Conservation (phyloP, 2,329 filamentous ascomycete species). For the Hypoxylon sp. region DNA sequence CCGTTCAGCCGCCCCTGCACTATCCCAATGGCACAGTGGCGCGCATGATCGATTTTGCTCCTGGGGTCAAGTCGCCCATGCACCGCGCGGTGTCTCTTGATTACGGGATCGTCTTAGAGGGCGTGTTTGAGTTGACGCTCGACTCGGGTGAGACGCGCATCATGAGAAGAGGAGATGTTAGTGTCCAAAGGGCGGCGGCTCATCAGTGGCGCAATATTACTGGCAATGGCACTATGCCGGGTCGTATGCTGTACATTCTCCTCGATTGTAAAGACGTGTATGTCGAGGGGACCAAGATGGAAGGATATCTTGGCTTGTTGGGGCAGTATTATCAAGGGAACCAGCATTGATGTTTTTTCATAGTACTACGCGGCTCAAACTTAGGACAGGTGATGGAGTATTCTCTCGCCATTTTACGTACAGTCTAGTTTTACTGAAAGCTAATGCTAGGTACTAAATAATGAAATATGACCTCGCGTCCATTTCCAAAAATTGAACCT, state of each 20-base stretch:
- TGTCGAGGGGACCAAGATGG: conserved; percentile 26
- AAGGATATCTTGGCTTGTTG: conserved; percentile 18
- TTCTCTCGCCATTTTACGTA: no score
- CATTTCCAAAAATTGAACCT: no score
- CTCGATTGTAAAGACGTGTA: conserved; percentile 14
- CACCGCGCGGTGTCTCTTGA: conserved; percentile 35
- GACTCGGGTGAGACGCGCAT: conserved; percentile 31
- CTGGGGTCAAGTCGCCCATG: conserved; percentile 28
- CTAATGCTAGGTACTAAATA: no score
- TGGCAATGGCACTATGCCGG: conserved; percentile 1
- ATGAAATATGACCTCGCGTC: no score
- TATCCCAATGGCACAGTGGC: conserved; percentile 22
- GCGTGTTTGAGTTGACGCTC: conserved; percentile 29
- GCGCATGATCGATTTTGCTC: conserved; percentile 41
- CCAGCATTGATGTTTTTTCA: no score
- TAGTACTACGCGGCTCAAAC: no score
- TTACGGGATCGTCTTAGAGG: conserved; percentile 36
- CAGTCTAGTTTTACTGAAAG: no score
- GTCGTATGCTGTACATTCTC: conserved; percentile 33
- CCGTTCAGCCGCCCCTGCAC: neutral
- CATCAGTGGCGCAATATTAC: conserved; percentile 33
- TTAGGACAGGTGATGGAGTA: no score
- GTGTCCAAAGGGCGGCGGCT: conserved; percentile 10
- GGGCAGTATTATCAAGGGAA: conserved; percentile 14
- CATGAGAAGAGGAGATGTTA: conserved; percentile 31